A percentile compares a stretch with the other conserved stretches of the same genome.
phyloP scores from a whole-genome alignment of 2,329 filamentous ascomycete genomes.

The Colletotrichum higginsianum region DNA sequence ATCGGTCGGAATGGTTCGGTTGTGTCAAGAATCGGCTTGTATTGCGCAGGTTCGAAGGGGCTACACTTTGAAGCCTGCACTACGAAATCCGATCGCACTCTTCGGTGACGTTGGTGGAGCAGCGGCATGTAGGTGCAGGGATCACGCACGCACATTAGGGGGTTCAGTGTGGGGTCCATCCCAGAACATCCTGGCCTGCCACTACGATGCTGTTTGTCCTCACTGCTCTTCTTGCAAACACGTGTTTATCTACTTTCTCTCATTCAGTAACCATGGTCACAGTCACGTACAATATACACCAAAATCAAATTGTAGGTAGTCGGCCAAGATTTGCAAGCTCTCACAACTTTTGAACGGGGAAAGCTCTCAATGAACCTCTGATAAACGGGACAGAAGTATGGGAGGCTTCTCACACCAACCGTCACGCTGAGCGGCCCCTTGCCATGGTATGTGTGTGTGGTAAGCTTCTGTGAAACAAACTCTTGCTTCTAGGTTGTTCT shows the following conservation, averaged over 20 bases:
- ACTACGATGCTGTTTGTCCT: not conserved
- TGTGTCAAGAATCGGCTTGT: not conserved
- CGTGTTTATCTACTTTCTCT: too few relatives aligned
- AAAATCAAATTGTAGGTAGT: too few relatives aligned
- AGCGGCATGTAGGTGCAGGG: slow-evolving; percentile 35
- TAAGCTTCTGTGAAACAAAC: not conserved
- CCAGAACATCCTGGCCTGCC: not conserved
- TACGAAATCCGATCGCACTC: slow-evolving; percentile 28
- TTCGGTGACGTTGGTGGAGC: slow-evolving; percentile 37
- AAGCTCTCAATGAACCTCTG: too few relatives aligned
- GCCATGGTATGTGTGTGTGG: not conserved
- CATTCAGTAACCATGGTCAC: too few relatives aligned
- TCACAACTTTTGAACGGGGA: not conserved
- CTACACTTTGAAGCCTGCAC: slow-evolving; percentile 1
- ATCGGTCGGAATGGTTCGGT: not conserved
- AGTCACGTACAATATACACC: too few relatives aligned
- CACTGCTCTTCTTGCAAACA: not conserved
- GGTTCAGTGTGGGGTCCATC: slow-evolving; percentile 33
- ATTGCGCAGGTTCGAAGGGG: not conserved
- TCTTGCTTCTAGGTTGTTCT: not conserved
- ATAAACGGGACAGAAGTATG: too few relatives aligned
- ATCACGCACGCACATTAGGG: slow-evolving; percentile 4
- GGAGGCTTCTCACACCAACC: not conserved
- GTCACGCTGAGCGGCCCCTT: not conserved
- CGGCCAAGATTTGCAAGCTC: too few relatives aligned